A percentile compares a stretch with the other conserved stretches of the same genome.
phyloP scores from a whole-genome alignment of 1,284 basidiomycete species.

The Rhodofomes roseus region DNA sequence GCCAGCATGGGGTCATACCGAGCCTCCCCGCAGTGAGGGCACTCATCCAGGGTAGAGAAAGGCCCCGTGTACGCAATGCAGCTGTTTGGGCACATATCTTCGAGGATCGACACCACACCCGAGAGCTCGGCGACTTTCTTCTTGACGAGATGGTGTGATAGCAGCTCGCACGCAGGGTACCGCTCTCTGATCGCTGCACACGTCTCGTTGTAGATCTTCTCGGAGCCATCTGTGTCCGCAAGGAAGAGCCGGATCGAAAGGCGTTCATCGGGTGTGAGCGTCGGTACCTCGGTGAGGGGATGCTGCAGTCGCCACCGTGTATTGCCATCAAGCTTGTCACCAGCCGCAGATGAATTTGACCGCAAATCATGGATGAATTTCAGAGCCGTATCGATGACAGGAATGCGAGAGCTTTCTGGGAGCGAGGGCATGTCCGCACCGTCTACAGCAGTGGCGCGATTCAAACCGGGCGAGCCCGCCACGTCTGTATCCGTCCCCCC shows the following conservation, averaged over 20 bases:
- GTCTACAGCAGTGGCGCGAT: no score
- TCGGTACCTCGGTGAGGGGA: background rate
- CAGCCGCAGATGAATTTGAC: background rate
- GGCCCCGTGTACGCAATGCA: conserved; percentile 35
- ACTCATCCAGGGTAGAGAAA: conserved; percentile 17
- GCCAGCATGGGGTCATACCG: background rate
- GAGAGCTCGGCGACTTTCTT: conserved; percentile 18
- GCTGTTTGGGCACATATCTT: conserved; percentile 33
- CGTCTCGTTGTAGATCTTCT: conserved; percentile 20
- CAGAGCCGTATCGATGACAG: background rate
- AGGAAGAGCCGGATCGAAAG: conserved; percentile 15
- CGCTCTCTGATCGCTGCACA: conserved; percentile 13
- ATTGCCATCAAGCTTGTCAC: background rate
- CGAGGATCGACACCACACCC: conserved; percentile 25
- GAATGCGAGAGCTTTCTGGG: background rate
- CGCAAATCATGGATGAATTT: background rate
- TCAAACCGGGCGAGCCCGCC: no score
- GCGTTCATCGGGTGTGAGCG: background rate
- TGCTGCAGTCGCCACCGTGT: background rate
- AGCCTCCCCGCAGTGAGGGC: conserved; percentile 13
- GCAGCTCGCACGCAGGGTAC: conserved; percentile 19
- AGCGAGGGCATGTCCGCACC: no score
- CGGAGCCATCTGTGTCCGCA: conserved; percentile 21
- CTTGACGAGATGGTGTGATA: conserved; percentile 22
- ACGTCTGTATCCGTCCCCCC: no score